These are phyloP conservation scores for Magnolia officinalis DNA, from an alignment of 164 flowering plant species.

Conservation along the genomic window DNA sequence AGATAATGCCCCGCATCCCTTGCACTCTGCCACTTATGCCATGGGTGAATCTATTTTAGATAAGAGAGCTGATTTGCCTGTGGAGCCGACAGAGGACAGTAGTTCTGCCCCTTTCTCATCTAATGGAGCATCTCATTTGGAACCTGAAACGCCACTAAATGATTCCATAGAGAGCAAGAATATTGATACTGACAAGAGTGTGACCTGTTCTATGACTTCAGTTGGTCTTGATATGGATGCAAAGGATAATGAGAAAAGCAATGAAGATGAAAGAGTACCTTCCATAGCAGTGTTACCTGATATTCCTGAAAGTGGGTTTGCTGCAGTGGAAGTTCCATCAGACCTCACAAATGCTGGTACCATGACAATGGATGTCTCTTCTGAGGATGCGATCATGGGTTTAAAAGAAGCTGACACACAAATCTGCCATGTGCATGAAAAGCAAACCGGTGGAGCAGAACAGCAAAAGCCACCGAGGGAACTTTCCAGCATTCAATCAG, in stretches of 20 bases:
- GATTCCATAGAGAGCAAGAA: slow-evolving; percentile 7
- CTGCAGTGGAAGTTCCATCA: slow-evolving; percentile 2
- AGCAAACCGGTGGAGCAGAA: neutral
- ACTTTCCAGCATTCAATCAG: slow-evolving; percentile 4
- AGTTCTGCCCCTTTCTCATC: neutral
- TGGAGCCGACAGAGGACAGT: neutral
- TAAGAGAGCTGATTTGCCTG: slow-evolving; percentile 9
- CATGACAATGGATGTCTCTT: neutral
- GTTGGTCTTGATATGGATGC: slow-evolving; percentile 11
- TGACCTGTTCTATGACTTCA: neutral
- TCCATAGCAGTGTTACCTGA: neutral
- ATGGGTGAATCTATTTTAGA: slow-evolving; percentile 5
- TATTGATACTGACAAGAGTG: neutral
- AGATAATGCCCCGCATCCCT: neutral
- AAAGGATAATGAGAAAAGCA: slow-evolving; percentile 8
- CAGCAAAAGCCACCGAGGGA: slow-evolving; percentile 7
- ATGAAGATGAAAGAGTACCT: slow-evolving; percentile 6
- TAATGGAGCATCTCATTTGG: neutral
- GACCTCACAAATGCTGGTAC: neutral
- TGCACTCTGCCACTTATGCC: slow-evolving; percentile 8
- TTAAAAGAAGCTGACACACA: slow-evolving; percentile 2
- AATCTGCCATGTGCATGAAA: slow-evolving; percentile 11
- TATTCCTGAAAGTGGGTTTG: neutral
- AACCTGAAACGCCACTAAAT: slow-evolving; percentile 9
- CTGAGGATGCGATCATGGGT: slow-evolving; percentile 3